phyloP scores from a whole-genome alignment of 2,329 filamentous ascomycete genomes.

The Salinomyces thailandicus region DNA sequence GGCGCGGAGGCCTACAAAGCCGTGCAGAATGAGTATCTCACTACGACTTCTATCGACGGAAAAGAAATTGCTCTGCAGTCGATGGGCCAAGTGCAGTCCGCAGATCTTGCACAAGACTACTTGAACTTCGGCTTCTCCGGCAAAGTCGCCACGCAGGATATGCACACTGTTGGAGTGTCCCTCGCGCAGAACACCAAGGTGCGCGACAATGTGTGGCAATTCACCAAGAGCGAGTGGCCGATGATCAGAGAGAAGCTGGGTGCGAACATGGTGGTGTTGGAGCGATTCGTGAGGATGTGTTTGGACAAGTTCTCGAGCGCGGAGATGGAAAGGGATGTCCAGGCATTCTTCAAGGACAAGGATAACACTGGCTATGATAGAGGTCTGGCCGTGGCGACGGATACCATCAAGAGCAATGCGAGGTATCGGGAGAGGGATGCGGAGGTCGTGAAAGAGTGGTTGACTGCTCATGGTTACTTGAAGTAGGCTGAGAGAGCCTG shows the following conservation, averaged over 20 bases:
- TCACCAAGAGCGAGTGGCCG: constrained; percentile 74
- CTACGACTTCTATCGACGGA: constrained; percentile 76
- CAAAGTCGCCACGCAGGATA: constrained; percentile 74
- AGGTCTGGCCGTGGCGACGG: constrained; percentile 72
- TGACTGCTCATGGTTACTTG: constrained; percentile 52
- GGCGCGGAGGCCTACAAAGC: constrained; percentile 58
- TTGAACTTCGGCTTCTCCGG: constrained; percentile 69
- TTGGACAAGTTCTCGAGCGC: constrained; percentile 68
- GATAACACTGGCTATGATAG: constrained; percentile 80
- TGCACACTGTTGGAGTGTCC: constrained; percentile 68
- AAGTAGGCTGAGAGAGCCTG: too few species aligned
- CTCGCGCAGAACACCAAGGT: constrained; percentile 63
- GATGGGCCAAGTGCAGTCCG: constrained; percentile 62
- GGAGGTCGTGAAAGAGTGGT: constrained; percentile 65
- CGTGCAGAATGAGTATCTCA: constrained; percentile 75
- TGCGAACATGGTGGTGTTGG: constrained; percentile 74
- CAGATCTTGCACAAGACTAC: constrained; percentile 56
- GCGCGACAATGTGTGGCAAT: constrained; percentile 71
- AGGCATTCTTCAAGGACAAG: constrained; percentile 73
- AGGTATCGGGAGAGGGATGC: constrained; percentile 72
- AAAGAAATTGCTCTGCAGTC: constrained; percentile 74
- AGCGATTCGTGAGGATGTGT: constrained; percentile 73
- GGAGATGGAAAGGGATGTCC: constrained; percentile 63
- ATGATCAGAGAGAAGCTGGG: constrained; percentile 60
- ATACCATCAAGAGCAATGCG: constrained; percentile 74